Percentiles rank a stretch among this genome's conserved stretches.
These are phyloP conservation scores for Rhododendron simsii DNA, from an alignment of 148 eudicot genomes.

Conservation along the genomic window DNA sequence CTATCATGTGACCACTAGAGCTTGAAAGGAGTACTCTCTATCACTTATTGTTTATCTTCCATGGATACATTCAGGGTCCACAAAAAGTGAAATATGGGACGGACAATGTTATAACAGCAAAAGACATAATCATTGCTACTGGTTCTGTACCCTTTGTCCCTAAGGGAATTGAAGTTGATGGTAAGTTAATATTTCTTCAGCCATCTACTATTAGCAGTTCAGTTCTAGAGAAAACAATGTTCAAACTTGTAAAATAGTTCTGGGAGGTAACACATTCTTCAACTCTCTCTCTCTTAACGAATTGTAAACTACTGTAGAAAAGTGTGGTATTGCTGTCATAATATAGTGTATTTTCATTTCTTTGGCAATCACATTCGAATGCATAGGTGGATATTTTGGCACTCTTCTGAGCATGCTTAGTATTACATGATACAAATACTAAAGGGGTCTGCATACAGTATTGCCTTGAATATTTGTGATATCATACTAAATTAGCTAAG, in stretches of 20 bases:
- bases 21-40: not conserved
- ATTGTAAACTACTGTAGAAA: not conserved
- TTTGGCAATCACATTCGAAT: not conserved
- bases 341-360: not conserved
- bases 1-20: constrained; percentile 2
- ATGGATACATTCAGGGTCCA: constrained; percentile 63
- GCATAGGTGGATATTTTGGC: not conserved
- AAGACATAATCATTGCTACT: constrained; percentile 93
- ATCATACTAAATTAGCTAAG: not conserved
- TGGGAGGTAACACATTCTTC: not conserved
- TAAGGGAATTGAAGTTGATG: constrained; percentile 98
- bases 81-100: constrained; percentile 53
- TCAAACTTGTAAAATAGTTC: not conserved
- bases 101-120: constrained; percentile 66
- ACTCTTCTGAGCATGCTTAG: not conserved
- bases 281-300: not conserved
- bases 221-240: constrained; percentile 3
- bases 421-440: not conserved
- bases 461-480: not conserved
- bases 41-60: not conserved
- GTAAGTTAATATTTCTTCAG: constrained; percentile 34
- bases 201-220: not conserved
- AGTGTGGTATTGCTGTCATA: not conserved
- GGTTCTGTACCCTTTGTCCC: constrained; percentile 96
- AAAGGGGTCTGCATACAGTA: not conserved